phyloP scores from a whole-genome alignment of 2,329 filamentous ascomycete species.

The Neoscytalidium dimidiatum region DNA sequence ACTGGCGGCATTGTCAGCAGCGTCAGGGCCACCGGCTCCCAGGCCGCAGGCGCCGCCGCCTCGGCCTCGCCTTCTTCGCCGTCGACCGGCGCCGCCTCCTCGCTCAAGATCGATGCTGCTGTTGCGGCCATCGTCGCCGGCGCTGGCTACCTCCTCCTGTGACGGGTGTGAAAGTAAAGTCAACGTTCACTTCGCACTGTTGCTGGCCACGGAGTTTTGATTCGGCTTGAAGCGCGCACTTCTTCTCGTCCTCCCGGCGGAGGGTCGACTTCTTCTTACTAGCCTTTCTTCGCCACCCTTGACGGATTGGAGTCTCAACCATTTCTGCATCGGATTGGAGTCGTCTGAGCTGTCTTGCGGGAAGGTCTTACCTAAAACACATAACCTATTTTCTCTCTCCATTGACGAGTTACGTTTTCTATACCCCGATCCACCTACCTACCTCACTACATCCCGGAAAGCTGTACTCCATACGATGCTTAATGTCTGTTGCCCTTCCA shows the following conservation, averaged over 20 bases:
- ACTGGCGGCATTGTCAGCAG: conserved; percentile 18
- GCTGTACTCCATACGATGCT: conserved; percentile 17
- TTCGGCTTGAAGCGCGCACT: not conserved
- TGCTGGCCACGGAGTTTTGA: not conserved
- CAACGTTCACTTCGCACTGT: not conserved
- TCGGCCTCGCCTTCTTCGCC: conserved; percentile 8
- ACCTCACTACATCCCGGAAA: conserved; percentile 15
- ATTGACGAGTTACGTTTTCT: conserved; percentile 20
- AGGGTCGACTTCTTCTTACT: not conserved
- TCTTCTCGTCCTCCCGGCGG: conserved; percentile 7
- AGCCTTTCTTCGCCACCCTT: not conserved
- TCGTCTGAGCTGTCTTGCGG: conserved; percentile 16
- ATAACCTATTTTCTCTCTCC: conserved; percentile 9
- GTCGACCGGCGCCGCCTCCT: conserved; percentile 37
- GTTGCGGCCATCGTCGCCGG: conserved; percentile 34
- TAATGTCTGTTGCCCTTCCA: conserved; percentile 17
- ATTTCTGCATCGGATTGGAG: conserved; percentile 18
- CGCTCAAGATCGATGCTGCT: conserved; percentile 33
- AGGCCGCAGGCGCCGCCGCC: not conserved
- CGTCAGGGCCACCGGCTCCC: conserved; percentile 2
- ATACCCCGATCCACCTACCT: conserved; percentile 12
- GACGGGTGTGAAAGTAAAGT: not conserved
- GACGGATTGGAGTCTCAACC: conserved; percentile 17
- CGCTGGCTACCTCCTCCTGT: conserved; percentile 38
- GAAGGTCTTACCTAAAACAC: not conserved